Conservation (phyloP, 257 asterid genomes). For the Solanum arcanum region DNA sequence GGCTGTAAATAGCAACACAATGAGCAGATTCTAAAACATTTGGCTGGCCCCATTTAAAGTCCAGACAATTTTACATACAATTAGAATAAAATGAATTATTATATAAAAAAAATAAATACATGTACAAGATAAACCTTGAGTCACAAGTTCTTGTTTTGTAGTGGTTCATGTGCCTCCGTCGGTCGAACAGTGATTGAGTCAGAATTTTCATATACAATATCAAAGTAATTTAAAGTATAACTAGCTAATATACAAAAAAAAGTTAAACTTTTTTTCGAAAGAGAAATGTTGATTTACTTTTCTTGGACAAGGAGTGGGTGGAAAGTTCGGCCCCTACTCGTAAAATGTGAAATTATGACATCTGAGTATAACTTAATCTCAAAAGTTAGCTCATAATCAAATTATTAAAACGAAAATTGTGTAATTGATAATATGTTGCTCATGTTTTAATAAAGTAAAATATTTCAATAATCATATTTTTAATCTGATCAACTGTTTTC, state of each 20-base stretch:
- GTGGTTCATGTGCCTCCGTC: neutral
- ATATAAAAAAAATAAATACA: neutral
- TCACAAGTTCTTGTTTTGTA: neutral
- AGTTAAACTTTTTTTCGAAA: neutral
- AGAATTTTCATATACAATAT: neutral
- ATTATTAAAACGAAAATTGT: neutral
- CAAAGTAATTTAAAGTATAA: neutral
- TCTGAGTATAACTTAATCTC: neutral
- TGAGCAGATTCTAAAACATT: slow-evolving; percentile 14
- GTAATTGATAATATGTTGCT: neutral
- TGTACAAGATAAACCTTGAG: neutral
- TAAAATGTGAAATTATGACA: too few species aligned
- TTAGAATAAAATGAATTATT: neutral
- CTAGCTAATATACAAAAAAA: neutral
- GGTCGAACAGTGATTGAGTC: neutral
- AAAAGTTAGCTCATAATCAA: too few species aligned
- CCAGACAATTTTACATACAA: slow-evolving; percentile 3
- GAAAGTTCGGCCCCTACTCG: neutral
- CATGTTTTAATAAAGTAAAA: neutral
- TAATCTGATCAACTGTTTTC: neutral
- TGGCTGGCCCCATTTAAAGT: slow-evolving; percentile 14
- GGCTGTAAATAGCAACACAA: slow-evolving; percentile 38
- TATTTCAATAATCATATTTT: neutral
- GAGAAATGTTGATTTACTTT: neutral
- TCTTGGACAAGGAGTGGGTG: neutral